These are phyloP conservation scores for Trapa bicornis DNA, from an alignment of 345 rosid genomes.

Conservation along the genomic window DNA sequence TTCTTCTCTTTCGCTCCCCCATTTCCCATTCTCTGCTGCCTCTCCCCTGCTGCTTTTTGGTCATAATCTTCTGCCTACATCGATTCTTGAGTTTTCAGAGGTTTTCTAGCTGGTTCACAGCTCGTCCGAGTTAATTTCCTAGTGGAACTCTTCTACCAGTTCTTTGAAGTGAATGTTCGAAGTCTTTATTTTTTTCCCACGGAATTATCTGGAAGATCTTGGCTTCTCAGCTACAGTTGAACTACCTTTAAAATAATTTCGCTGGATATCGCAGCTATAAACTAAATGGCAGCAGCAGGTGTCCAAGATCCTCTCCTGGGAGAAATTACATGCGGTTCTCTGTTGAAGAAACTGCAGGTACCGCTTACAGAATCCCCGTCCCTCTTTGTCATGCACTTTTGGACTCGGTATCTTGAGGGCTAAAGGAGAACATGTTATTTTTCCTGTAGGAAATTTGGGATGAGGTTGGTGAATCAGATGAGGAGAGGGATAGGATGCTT, in stretches of 20 bases:
- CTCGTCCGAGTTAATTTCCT: conserved; percentile 11
- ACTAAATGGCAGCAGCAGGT: conserved; percentile 39
- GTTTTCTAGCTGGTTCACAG: background rate
- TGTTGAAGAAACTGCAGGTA: conserved; percentile 84
- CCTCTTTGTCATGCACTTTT: background rate
- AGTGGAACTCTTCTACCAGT: conserved; percentile 9
- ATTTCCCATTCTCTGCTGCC: conserved; percentile 1
- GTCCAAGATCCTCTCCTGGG: conserved; percentile 66
- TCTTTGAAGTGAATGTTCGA: background rate
- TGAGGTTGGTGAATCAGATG: conserved; percentile 95
- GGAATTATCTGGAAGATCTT: background rate
- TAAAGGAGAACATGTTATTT: conserved; percentile 1
- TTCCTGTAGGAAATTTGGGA: conserved; percentile 81
- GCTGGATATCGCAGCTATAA: conserved; percentile 1
- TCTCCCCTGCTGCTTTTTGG: conserved; percentile 4
- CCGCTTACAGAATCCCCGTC: background rate
- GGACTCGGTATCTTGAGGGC: conserved; percentile 2
- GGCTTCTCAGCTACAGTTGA: background rate
- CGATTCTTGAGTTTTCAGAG: conserved; percentile 19
- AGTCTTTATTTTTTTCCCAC: background rate
- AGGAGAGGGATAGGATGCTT: conserved; percentile 85
- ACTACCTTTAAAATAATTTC: background rate
- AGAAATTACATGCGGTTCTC: conserved; percentile 73
- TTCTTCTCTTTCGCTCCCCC: background rate
- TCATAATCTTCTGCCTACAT: background rate